These are phyloP conservation scores for Diospyros lotus DNA, from an alignment of 148 eudicot genomes.

Conservation along the genomic window DNA sequence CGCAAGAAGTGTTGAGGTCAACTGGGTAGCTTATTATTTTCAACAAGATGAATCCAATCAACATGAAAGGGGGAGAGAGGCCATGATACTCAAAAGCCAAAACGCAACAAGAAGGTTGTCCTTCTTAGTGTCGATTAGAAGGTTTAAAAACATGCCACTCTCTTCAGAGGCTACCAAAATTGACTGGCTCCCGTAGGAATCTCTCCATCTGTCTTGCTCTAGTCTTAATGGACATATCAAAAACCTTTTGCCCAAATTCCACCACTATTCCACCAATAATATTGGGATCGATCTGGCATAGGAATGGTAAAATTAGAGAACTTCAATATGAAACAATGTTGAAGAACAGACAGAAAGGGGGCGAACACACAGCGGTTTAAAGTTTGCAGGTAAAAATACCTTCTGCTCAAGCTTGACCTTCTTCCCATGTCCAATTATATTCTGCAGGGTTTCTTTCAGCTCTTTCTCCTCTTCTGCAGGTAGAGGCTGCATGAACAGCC, in stretches of 20 bases:
- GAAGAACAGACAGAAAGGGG: background rate
- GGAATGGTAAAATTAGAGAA: background rate
- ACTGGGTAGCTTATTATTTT: constrained; percentile 7
- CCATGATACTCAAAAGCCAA: background rate
- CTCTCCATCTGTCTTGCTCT: constrained; percentile 94
- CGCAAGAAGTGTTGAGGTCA: background rate
- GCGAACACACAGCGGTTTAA: background rate
- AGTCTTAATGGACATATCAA: constrained; percentile 84
- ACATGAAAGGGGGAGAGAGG: background rate
- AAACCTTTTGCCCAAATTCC: constrained; percentile 69
- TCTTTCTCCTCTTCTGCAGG: constrained; percentile 86
- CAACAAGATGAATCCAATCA: background rate
- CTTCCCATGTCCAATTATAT: constrained; percentile 75
- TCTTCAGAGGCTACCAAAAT: no score
- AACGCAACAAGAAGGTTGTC: background rate
- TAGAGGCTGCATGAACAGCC: constrained; percentile 49
- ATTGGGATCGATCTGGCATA: constrained; percentile 58
- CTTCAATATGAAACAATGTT: background rate
- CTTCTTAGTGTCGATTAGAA: no score
- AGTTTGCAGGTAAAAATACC: constrained; percentile 26
- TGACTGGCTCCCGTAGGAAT: constrained; percentile 65
- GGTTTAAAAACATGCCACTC: no score
- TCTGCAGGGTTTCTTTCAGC: constrained; percentile 80
- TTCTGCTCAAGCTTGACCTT: constrained; percentile 74
- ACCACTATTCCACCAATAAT: constrained; percentile 86